Evolutionary conservation across 352 stramenopile genomes (phyloP).

Genomic region (Globisporangium perplexum): DNA sequence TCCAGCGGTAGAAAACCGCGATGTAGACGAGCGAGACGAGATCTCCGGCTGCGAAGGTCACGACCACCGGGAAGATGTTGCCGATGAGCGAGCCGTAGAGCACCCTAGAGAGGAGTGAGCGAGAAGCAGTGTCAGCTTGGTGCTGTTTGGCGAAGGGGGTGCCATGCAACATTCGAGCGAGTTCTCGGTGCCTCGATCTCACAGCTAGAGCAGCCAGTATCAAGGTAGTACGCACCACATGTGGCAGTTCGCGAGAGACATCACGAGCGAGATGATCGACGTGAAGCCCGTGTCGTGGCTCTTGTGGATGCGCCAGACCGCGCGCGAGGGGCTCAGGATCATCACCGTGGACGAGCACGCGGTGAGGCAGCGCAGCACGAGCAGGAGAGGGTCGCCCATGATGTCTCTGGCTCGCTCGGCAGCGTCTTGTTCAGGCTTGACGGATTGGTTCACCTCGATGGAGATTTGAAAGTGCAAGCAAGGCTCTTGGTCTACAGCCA

Average conservation of each 20-base stretch:
- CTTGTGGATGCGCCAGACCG: slow-evolving; percentile 37
- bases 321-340: slow-evolving; percentile 33
- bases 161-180: no score
- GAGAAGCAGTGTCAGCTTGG: neutral
- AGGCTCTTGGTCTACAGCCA: no score
- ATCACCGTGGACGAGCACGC: slow-evolving; percentile 34
- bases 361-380: slow-evolving; percentile 18
- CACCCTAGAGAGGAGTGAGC: slow-evolving; percentile 1
- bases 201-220: neutral
- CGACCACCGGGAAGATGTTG: slow-evolving; percentile 43
- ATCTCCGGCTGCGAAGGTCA: slow-evolving; percentile 32
- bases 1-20: slow-evolving; percentile 20
- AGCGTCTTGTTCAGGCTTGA: neutral
- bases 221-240: slow-evolving; percentile 9
- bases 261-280: slow-evolving; percentile 35
- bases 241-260: slow-evolving; percentile 34
- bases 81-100: slow-evolving; percentile 18
- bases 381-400: neutral
- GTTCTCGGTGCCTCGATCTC: neutral
- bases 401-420: neutral
- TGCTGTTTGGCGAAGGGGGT: neutral
- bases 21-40: slow-evolving; percentile 28
- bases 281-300: slow-evolving; percentile 31
- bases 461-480: no score
- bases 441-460: no score